Percentiles rank a stretch among this genome's conserved stretches.
Evolutionary conservation across 73 alveolate species (phyloP).

Genomic region (Durusdinium trenchii): DNA sequence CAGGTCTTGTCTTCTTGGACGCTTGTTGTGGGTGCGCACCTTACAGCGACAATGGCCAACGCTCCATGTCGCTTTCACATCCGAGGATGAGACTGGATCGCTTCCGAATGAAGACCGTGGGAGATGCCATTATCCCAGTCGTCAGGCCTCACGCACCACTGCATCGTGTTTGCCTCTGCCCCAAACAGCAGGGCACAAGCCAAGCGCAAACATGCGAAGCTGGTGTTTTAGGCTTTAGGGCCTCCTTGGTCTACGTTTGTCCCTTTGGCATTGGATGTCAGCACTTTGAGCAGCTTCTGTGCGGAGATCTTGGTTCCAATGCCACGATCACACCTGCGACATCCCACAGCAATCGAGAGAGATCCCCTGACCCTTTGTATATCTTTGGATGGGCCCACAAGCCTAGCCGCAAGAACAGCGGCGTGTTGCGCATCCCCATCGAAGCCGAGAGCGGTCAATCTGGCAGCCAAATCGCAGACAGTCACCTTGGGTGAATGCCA

Average conservation of each 20-base stretch:
- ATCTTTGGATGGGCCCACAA: background rate
- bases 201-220: too few relatives aligned
- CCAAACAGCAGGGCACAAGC: too few relatives aligned
- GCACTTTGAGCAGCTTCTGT: constrained; percentile 44
- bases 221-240: too few relatives aligned
- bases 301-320: constrained; percentile 77
- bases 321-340: constrained; percentile 68
- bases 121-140: background rate
- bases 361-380: background rate
- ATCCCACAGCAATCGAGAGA: background rate
- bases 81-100: constrained; percentile 9
- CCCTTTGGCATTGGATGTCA: constrained; percentile 13
- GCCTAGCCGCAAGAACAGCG: constrained; percentile 73
- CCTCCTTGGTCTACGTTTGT: constrained; percentile 37
- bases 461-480: constrained; percentile 71
- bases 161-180: too few relatives aligned
- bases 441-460: constrained; percentile 65
- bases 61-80: background rate
- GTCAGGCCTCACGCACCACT: too few relatives aligned
- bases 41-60: background rate
- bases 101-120: constrained; percentile 48
- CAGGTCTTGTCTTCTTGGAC: background rate
- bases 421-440: constrained; percentile 90
- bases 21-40: constrained; percentile 35
- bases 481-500: too few relatives aligned